These are phyloP conservation scores for Arctium lappa DNA, from an alignment of 129 eudicot genomes.

Conservation along the genomic window DNA sequence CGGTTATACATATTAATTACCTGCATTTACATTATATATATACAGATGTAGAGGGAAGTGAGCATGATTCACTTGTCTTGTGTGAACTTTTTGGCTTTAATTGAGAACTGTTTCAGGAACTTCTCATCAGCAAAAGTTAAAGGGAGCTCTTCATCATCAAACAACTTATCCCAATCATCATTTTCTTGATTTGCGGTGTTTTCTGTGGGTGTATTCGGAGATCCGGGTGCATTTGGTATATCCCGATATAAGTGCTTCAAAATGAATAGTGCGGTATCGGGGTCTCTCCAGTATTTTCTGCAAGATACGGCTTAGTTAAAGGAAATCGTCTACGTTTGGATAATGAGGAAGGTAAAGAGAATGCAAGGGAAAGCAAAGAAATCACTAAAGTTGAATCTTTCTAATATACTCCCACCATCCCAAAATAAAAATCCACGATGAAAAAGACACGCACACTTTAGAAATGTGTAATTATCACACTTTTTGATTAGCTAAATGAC, in stretches of 20 bases:
- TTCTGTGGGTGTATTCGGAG: constrained; percentile 4
- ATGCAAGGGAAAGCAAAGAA: neutral
- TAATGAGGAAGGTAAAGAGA: neutral
- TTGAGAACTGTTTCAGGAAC: constrained; percentile 41
- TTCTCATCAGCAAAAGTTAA: constrained; percentile 63
- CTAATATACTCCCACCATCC: neutral
- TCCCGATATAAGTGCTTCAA: constrained; percentile 76
- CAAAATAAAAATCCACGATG: neutral
- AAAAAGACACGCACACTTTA: neutral
- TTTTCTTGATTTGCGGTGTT: constrained; percentile 35
- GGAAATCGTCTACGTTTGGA: neutral
- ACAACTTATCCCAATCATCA: constrained; percentile 35
- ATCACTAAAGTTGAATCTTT: neutral
- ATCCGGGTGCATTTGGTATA: constrained; percentile 53
- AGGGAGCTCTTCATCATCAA: constrained; percentile 72
- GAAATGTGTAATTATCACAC: neutral
- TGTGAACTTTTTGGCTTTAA: constrained; percentile 31
- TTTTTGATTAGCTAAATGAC: neutral
- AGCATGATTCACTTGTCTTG: constrained; percentile 16
- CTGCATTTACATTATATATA: constrained; percentile 31
- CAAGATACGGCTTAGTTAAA: constrained; percentile 3
- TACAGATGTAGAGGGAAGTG: constrained; percentile 18
- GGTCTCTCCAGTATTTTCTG: constrained; percentile 96
- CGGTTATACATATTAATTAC: neutral
- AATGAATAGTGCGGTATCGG: constrained; percentile 88